A percentile compares a stretch with the other conserved stretches of the same genome.
phyloP scores from a whole-genome alignment of 1,139 yeast genomes.

The Lodderomyces pseudojiufengensis region DNA sequence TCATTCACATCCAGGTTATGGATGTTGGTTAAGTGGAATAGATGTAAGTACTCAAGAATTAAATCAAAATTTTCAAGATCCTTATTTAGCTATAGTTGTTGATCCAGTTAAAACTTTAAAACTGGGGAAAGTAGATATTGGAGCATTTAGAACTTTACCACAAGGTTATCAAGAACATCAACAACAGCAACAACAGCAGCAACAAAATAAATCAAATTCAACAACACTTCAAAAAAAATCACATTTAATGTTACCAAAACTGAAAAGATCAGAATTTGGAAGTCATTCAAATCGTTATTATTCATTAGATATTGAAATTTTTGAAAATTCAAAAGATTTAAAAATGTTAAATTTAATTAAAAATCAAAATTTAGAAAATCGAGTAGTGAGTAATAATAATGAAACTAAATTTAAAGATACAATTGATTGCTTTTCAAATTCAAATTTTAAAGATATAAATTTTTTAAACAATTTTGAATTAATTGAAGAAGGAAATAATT shows the following conservation, averaged over 20 bases:
- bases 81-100: constrained; percentile 82
- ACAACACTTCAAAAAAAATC: background rate
- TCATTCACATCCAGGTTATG: constrained; percentile 97
- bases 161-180: constrained; percentile 24
- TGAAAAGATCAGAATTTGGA: constrained; percentile 61
- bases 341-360: constrained; percentile 44
- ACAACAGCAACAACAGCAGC: background rate
- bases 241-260: constrained; percentile 34
- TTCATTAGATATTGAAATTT: constrained; percentile 61
- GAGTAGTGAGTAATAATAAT: constrained; percentile 6
- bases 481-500: constrained; percentile 7
- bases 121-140: constrained; percentile 75
- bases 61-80: constrained; percentile 87
- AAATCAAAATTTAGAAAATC: constrained; percentile 21
- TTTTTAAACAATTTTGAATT: constrained; percentile 11
- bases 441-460: background rate
- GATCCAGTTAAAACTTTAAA: constrained; percentile 73
- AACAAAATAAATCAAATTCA: background rate
- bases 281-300: constrained; percentile 71
- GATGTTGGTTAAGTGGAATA: constrained; percentile 89
- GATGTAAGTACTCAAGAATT: constrained; percentile 85
- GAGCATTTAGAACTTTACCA: constrained; percentile 84
- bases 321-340: constrained; percentile 53
- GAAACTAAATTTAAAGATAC: constrained; percentile 9
- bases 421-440: background rate